These are phyloP conservation scores for Rostrohypoxylon terebratum DNA, from an alignment of 495 filamentous ascomycete genomes.

Conservation along the genomic window DNA sequence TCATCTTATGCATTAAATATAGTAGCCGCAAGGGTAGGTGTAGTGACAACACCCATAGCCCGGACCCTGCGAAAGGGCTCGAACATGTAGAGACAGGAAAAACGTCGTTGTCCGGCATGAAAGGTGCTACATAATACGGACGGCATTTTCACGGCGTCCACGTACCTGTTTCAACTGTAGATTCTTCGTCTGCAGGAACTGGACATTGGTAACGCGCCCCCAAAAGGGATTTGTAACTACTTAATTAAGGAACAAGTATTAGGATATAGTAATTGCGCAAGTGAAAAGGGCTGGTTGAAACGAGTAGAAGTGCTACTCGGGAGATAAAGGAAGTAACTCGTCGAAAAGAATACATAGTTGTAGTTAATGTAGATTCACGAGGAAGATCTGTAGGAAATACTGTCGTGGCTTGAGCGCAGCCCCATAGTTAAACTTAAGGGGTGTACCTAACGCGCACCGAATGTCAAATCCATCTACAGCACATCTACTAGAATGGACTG, in stretches of 20 bases:
- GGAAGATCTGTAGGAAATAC: neutral
- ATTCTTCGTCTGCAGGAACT: constrained; percentile 35
- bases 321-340: neutral
- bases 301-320: neutral
- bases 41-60: constrained; percentile 48
- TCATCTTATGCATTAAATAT: constrained; percentile 49
- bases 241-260: constrained; percentile 11
- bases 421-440: too few species aligned
- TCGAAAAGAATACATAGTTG: constrained; percentile 2
- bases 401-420: neutral
- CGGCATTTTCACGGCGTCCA: constrained; percentile 48
- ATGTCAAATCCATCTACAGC: neutral
- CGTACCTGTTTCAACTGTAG: constrained; percentile 25
- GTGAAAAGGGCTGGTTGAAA: neutral
- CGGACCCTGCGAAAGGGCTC: constrained; percentile 49
- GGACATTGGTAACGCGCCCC: constrained; percentile 10
- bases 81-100: constrained; percentile 53
- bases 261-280: constrained; percentile 8
- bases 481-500: neutral
- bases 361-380: neutral
- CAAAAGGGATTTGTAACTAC: neutral
- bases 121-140: constrained; percentile 44
- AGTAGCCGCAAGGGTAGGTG: constrained; percentile 43
- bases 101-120: constrained; percentile 21
- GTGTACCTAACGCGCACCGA: neutral